Percentiles rank a stretch among this genome's conserved stretches.
These are phyloP conservation scores for Russula ochroleuca DNA, from an alignment of 768 basidiomycete genomes.

Conservation along the genomic window DNA sequence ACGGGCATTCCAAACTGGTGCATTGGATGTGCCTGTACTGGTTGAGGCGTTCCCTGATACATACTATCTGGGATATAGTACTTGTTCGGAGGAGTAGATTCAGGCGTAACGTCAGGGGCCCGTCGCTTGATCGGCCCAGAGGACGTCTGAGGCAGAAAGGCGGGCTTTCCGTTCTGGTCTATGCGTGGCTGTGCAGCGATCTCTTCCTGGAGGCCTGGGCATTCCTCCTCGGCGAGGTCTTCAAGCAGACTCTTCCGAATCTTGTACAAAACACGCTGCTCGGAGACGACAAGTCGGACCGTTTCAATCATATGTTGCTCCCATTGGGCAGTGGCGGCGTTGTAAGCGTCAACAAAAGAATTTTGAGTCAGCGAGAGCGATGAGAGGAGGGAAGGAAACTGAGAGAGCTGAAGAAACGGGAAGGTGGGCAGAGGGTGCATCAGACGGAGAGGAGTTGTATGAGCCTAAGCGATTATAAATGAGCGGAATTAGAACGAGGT, in stretches of 20 bases:
- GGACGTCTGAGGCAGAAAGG: constrained; percentile 22
- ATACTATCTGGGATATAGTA: constrained; percentile 23
- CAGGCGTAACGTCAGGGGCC: constrained; percentile 23
- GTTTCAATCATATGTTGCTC: constrained; percentile 60
- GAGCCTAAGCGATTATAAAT: constrained; percentile 22
- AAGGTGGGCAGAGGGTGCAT: constrained; percentile 47
- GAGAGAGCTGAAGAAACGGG: constrained; percentile 58
- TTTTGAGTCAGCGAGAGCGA: constrained; percentile 50
- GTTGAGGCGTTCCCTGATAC: constrained; percentile 18
- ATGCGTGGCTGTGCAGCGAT: constrained; percentile 43
- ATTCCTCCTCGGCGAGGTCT: constrained; percentile 54
- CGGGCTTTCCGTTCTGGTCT: constrained; percentile 18
- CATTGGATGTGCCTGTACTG: constrained; percentile 11
- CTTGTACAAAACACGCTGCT: constrained; percentile 61
- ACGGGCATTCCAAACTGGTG: constrained; percentile 23
- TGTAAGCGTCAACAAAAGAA: constrained; percentile 61
- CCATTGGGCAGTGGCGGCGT: constrained; percentile 53
- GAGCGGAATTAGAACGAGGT: neutral
- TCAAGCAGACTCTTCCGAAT: constrained; percentile 55
- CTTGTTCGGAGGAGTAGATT: constrained; percentile 26
- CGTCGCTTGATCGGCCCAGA: constrained; percentile 23
- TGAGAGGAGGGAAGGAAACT: constrained; percentile 47
- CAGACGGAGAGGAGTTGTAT: constrained; percentile 29
- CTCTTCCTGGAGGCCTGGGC: constrained; percentile 53
- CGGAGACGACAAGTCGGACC: constrained; percentile 54